Conservation (phyloP, 352 stramenopile genomes). For the Elongisporangium anandrum region DNA sequence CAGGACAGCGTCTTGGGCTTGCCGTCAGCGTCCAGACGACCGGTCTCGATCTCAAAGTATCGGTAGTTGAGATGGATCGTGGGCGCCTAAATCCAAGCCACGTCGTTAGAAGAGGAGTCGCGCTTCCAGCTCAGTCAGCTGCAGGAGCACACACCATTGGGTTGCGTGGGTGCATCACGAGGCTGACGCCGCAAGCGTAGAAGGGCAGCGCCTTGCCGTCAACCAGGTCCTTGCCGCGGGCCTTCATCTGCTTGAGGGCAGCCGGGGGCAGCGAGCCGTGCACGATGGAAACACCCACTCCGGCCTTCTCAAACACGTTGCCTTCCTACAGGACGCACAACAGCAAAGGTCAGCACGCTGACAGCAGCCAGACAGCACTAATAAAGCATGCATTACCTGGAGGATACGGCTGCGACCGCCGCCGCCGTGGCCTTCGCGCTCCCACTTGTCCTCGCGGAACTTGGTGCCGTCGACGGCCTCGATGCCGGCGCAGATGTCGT, state of each 20-base stretch:
- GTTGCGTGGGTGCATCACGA: constrained; percentile 97
- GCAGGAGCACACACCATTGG: constrained; percentile 33
- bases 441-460: constrained; percentile 96
- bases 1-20: constrained; percentile 83
- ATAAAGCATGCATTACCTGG: constrained; percentile 16
- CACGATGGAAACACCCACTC: constrained; percentile 96
- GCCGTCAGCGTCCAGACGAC: constrained; percentile 73
- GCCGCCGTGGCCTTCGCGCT: constrained; percentile 92
- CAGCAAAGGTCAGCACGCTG: constrained; percentile 10
- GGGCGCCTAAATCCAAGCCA: constrained; percentile 42
- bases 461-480: constrained; percentile 91
- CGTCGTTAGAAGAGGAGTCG: constrained; percentile 1
- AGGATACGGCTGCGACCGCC: constrained; percentile 94
- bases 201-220: constrained; percentile 88
- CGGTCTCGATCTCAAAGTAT: constrained; percentile 96
- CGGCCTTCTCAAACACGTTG: constrained; percentile 98
- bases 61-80: constrained; percentile 98
- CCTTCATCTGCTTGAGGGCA: constrained; percentile 78
- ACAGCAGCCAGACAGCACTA: constrained; percentile 6
- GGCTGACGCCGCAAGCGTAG: constrained; percentile 94
- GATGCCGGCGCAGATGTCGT: constrained; percentile 86
- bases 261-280: constrained; percentile 93
- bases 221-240: constrained; percentile 67
- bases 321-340: constrained; percentile 66
- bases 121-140: not conserved